Percentiles rank a stretch among this genome's conserved stretches.
phyloP scores from a whole-genome alignment of 1,284 basidiomycete genomes.

The Sanghuangporus weigelae region DNA sequence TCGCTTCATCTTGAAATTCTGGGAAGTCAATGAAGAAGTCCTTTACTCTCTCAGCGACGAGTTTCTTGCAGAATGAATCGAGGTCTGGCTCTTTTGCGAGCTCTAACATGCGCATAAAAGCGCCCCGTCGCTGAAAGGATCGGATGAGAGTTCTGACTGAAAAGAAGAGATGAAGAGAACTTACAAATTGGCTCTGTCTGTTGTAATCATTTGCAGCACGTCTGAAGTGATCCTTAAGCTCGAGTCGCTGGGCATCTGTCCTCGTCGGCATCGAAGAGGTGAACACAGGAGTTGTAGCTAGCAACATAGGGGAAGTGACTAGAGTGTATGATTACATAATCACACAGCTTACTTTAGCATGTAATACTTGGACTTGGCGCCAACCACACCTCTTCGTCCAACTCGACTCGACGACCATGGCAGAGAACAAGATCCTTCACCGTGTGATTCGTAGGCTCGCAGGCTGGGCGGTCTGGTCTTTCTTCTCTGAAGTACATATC shows the following conservation, averaged over 20 bases:
- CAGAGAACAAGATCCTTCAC: conserved; percentile 46
- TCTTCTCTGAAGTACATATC: conserved; percentile 83
- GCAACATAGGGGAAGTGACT: background rate
- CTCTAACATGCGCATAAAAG: conserved; percentile 33
- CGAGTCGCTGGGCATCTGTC: conserved; percentile 18
- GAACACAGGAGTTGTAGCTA: background rate
- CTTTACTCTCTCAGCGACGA: conserved; percentile 54
- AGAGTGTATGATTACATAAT: background rate
- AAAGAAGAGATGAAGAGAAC: conserved; percentile 7
- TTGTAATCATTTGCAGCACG: conserved; percentile 29
- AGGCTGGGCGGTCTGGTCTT: conserved; percentile 69
- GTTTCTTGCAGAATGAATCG: conserved; percentile 40
- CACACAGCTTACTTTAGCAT: background rate
- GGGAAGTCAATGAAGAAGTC: conserved; percentile 59
- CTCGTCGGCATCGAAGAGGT: background rate
- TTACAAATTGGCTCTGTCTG: conserved; percentile 24
- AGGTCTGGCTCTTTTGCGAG: conserved; percentile 30
- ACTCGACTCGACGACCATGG: conserved; percentile 22
- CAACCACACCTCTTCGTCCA: background rate
- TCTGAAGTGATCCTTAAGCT: conserved; percentile 27
- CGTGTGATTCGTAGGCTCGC: conserved; percentile 64
- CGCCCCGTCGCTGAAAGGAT: conserved; percentile 30
- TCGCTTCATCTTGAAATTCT: conserved; percentile 64
- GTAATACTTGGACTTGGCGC: too few relatives aligned
- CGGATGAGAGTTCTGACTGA: background rate